These are phyloP conservation scores for Tetrahymena elliotti DNA, from an alignment of 73 alveolate genomes.

Conservation along the genomic window DNA sequence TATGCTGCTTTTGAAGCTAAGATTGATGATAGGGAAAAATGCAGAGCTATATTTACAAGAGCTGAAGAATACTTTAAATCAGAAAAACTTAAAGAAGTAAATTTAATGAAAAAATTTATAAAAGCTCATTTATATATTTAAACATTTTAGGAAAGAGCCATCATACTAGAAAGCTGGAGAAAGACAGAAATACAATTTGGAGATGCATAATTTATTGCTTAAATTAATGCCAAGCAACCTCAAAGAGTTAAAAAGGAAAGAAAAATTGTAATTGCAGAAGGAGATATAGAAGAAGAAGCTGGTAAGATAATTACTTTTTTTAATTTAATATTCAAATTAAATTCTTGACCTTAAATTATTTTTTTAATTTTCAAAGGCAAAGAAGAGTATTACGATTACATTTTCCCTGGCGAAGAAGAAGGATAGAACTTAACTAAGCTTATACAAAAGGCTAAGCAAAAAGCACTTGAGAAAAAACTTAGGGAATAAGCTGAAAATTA, in stretches of 20 bases:
- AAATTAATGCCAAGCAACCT: slow-evolving; percentile 60
- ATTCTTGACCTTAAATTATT: background rate
- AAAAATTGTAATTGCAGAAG: slow-evolving; percentile 46
- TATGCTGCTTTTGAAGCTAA: slow-evolving; percentile 68
- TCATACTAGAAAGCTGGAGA: slow-evolving; percentile 69
- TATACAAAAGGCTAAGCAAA: slow-evolving; percentile 65
- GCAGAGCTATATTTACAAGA: slow-evolving; percentile 43
- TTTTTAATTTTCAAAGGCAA: slow-evolving; percentile 35
- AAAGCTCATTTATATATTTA: background rate
- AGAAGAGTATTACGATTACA: slow-evolving; percentile 80
- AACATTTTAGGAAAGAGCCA: slow-evolving; percentile 49
- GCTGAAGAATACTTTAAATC: slow-evolving; percentile 62
- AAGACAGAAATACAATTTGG: slow-evolving; percentile 60
- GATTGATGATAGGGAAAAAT: slow-evolving; percentile 38
- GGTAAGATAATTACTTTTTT: slow-evolving; percentile 28
- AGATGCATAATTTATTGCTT: slow-evolving; percentile 32
- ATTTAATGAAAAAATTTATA: background rate
- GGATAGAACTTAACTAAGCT: slow-evolving; percentile 54
- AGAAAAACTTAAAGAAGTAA: slow-evolving; percentile 54
- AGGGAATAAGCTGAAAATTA: background rate
- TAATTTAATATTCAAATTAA: background rate
- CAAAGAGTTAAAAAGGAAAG: slow-evolving; percentile 69
- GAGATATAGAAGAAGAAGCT: slow-evolving; percentile 55
- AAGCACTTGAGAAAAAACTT: slow-evolving; percentile 37
- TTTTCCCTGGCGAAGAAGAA: slow-evolving; percentile 82